Conservation (phyloP, 2,329 filamentous ascomycete genomes). For the Colletotrichum scovillei region DNA sequence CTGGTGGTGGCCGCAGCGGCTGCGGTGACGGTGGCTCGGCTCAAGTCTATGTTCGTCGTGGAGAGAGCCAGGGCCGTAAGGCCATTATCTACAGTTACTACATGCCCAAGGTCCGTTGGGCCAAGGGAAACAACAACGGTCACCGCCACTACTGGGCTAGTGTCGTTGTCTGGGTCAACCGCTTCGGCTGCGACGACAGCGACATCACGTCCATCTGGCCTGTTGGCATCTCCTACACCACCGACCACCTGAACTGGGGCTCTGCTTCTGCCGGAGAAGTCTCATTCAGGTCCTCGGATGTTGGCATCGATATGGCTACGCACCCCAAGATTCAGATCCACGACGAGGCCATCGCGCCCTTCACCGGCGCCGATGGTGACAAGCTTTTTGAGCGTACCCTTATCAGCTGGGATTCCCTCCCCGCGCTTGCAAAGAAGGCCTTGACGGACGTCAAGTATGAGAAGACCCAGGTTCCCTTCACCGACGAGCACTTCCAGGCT, state of each 20-base stretch:
- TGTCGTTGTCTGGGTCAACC: neutral
- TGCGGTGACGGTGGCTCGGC: neutral
- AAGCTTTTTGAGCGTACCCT: conserved; percentile 8
- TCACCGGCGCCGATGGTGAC: neutral
- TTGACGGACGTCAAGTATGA: conserved; percentile 11
- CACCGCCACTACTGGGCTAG: neutral
- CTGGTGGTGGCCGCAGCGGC: neutral
- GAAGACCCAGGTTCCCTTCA: conserved; percentile 12
- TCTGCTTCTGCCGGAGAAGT: neutral
- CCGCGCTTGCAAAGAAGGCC: neutral
- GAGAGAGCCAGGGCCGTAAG: neutral
- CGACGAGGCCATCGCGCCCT: neutral
- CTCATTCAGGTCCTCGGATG: neutral
- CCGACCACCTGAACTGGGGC: neutral
- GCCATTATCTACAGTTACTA: conserved; percentile 18
- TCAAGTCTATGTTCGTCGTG: conserved; percentile 6
- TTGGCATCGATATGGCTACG: neutral
- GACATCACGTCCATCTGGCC: neutral
- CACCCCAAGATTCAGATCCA: neutral
- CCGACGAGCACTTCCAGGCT: neutral
- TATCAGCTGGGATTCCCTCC: neutral
- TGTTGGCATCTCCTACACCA: neutral
- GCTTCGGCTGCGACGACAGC: neutral
- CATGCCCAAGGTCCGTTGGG: conserved; percentile 8
- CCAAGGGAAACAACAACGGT: neutral